phyloP scores from a whole-genome alignment of 306 rosid species.

The Rubus idaeus region DNA sequence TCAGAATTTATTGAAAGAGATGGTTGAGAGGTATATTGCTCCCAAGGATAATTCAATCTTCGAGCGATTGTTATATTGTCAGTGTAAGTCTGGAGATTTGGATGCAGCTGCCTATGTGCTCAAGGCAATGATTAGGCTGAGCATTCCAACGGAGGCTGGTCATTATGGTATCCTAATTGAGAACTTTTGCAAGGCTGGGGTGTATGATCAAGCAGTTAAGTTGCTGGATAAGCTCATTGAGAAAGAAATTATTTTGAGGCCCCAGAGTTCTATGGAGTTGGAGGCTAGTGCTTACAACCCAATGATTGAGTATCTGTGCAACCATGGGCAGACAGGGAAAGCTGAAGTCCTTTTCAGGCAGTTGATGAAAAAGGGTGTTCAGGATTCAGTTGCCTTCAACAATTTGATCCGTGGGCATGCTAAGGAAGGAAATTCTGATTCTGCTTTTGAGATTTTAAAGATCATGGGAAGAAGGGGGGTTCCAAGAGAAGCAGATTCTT shows the following conservation, averaged over 20 bases:
- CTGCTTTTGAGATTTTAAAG: conserved; percentile 74
- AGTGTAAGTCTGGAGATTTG: conserved; percentile 69
- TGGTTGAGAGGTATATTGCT: conserved; percentile 63
- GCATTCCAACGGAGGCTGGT: conserved; percentile 87
- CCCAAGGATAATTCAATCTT: conserved; percentile 81
- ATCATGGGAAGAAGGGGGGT: conserved; percentile 88
- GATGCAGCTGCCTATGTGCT: conserved; percentile 82
- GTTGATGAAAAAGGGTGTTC: conserved; percentile 77
- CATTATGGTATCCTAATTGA: conserved; percentile 82
- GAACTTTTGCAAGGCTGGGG: conserved; percentile 68
- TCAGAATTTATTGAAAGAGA: conserved; percentile 53
- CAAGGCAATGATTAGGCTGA: conserved; percentile 68
- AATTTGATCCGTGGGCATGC: conserved; percentile 77
- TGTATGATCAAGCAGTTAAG: conserved; percentile 64
- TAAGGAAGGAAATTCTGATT: conserved; percentile 85
- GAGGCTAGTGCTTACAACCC: conserved; percentile 74
- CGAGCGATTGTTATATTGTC: conserved; percentile 49
- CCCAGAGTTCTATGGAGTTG: conserved; percentile 60
- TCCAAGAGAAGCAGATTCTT: conserved; percentile 67
- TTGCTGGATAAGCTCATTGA: conserved; percentile 77
- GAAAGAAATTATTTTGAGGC: conserved; percentile 72
- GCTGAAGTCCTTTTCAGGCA: conserved; percentile 82
- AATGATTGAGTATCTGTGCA: conserved; percentile 69
- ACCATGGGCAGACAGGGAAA: conserved; percentile 64
- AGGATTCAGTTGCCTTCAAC: conserved; percentile 72